These are phyloP conservation scores for Brettanomyces custersianus DNA, from an alignment of 805 yeast species.

Conservation along the genomic window DNA sequence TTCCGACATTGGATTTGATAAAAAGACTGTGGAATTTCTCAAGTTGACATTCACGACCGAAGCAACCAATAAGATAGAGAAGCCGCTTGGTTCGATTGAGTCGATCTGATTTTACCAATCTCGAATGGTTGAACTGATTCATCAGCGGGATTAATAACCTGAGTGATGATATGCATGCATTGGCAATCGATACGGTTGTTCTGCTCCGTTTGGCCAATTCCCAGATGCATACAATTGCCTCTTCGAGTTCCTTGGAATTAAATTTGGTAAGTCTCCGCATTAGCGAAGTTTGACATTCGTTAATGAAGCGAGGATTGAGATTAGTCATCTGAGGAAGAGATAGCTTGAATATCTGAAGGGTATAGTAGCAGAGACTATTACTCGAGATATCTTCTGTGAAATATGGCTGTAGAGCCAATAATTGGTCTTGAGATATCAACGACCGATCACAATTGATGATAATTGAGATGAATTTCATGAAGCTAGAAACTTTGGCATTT, in stretches of 20 bases:
- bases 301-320: conserved; percentile 42
- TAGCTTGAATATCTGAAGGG: conserved; percentile 45
- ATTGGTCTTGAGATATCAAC: conserved; percentile 57
- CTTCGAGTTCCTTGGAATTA: conserved; percentile 51
- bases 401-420: conserved; percentile 57
- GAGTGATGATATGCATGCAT: conserved; percentile 58
- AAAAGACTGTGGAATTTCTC: conserved; percentile 36
- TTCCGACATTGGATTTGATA: conserved; percentile 28
- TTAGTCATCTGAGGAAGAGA: conserved; percentile 34
- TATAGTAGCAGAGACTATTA: conserved; percentile 35
- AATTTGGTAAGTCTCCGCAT: conserved; percentile 51
- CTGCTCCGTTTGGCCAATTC: conserved; percentile 36
- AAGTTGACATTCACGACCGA: conserved; percentile 64
- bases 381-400: conserved; percentile 39
- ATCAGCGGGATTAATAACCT: conserved; percentile 31
- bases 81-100: conserved; percentile 42
- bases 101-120: too few species aligned
- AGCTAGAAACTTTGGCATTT: conserved; percentile 22
- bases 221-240: conserved; percentile 69
- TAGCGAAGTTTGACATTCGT: conserved; percentile 42
- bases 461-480: conserved; percentile 44
- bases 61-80: conserved; percentile 55
- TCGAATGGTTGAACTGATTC: conserved; percentile 28
- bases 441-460: conserved; percentile 44
- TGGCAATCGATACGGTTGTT: conserved; percentile 41